phyloP scores from a whole-genome alignment of 768 basidiomycete genomes.

The Pulveroboletus sp. region DNA sequence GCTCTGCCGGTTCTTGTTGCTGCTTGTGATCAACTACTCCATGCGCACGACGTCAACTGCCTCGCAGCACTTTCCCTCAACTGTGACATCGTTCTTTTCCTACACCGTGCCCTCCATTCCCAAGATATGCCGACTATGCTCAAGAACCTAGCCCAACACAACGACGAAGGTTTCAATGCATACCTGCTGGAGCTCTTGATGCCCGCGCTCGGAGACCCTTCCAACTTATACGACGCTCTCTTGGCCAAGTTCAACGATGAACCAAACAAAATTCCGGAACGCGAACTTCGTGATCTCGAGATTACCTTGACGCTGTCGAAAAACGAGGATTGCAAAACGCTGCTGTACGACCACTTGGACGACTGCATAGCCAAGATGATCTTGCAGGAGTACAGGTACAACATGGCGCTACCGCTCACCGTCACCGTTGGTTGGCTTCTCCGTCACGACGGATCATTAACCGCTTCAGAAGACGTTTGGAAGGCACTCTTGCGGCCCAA shows the following conservation, averaged over 20 bases:
- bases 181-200: too few relatives aligned
- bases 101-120: too few relatives aligned
- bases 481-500: background rate
- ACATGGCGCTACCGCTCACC: background rate
- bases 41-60: background rate
- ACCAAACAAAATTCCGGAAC: background rate
- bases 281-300: constrained; percentile 1
- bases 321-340: background rate
- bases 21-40: background rate
- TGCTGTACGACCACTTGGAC: background rate
- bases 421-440: constrained; percentile 2
- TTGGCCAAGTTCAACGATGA: background rate
- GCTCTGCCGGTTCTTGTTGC: background rate
- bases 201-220: too few relatives aligned
- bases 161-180: too few relatives aligned
- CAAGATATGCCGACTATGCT: too few relatives aligned
- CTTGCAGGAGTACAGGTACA: background rate
- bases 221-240: too few relatives aligned
- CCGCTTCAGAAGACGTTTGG: background rate
- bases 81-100: too few relatives aligned
- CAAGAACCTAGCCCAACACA: too few relatives aligned
- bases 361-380: background rate
- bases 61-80: too few relatives aligned
- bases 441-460: background rate
- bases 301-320: background rate